Base-by-base conservation (phyloP, 1,139 yeast genomes). In the Sugiyamaella neomexicana region DNA sequence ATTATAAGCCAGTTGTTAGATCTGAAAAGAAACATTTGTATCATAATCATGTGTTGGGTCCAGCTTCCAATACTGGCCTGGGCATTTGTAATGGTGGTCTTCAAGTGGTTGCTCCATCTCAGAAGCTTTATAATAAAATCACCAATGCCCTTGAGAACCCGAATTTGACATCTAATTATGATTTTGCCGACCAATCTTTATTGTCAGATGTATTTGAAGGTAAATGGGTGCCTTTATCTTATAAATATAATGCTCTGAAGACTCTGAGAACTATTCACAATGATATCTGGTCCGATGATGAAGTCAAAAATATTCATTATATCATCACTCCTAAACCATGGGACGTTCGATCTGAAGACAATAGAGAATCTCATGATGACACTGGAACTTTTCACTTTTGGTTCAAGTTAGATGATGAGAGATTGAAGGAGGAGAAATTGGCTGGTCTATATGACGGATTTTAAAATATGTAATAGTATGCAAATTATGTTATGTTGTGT, bases 321-420 rank as follows among this genome's bases (percentile, higher is more conserved):
- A 81, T 81, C 36, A 60, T 80, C 47, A 73, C 75, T 9, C 83
- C 84, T 3, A 81, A 81, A 67, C 85, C 85, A 1, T 81, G 85
- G 85, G 76, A 80, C 42, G 75, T 73, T 37, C 55, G 64, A 9
- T 55, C 67, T 16, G 49, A 55, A n/a, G 58, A 54, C 16, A 62
- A 63, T 36, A 46, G 64, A 38, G 58, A 57, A 9, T 32, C 53
- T 4, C 50, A 53, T 37, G 74, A 71, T 49, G 68, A 62, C 5
- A 69, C 74, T 0, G 64, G 61, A n/a, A 71, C 75, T 2, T 71
- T 71, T 55, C 50, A 51, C 31, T 54, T 60, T 43, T 71, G 75
- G 75, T 62, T 61, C 50, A 55, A 57, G 37, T 50, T 68, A 13
- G 69, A 70, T 47, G 65, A 60, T 31, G 75, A 76, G 59, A 62